phyloP scores from a whole-genome alignment of 352 stramenopile genomes.

The Thraustotheca clavata region DNA sequence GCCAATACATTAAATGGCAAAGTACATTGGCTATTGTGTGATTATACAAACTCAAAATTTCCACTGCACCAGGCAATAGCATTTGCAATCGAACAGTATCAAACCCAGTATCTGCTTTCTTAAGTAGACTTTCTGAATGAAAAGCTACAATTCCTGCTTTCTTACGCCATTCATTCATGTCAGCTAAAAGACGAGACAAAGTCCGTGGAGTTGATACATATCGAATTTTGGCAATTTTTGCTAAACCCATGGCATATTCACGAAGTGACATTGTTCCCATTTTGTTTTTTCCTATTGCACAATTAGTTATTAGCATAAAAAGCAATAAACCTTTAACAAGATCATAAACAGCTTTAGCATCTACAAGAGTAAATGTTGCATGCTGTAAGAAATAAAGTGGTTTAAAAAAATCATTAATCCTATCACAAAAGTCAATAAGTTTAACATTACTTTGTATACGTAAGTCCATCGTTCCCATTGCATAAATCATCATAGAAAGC shows the following conservation, averaged over 20 bases:
- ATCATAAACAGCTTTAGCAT: conserved; percentile 50
- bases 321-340: conserved; percentile 35
- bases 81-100: conserved; percentile 45
- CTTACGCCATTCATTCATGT: conserved; percentile 22
- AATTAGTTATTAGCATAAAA: not conserved
- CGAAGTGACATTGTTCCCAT: not conserved
- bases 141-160: not conserved
- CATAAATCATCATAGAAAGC: conserved; percentile 10
- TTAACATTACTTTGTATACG: conserved; percentile 3
- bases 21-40: conserved; percentile 17
- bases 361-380: conserved; percentile 48
- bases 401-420: conserved; percentile 2
- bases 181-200: conserved; percentile 27
- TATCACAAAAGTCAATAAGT: not conserved
- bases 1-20: not conserved
- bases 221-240: conserved; percentile 19
- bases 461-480: conserved; percentile 10
- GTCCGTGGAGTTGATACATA: conserved; percentile 23
- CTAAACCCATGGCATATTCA: conserved; percentile 14
- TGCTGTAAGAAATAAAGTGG: conserved; percentile 62
- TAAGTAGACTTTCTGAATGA: not conserved
- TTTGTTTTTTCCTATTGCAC: conserved; percentile 5
- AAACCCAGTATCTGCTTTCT: conserved; percentile 17
- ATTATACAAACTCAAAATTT: conserved; percentile 41
- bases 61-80: conserved; percentile 32